Base-by-base conservation (phyloP, 345 rosid genomes). In the Erucastrum elatum region DNA sequence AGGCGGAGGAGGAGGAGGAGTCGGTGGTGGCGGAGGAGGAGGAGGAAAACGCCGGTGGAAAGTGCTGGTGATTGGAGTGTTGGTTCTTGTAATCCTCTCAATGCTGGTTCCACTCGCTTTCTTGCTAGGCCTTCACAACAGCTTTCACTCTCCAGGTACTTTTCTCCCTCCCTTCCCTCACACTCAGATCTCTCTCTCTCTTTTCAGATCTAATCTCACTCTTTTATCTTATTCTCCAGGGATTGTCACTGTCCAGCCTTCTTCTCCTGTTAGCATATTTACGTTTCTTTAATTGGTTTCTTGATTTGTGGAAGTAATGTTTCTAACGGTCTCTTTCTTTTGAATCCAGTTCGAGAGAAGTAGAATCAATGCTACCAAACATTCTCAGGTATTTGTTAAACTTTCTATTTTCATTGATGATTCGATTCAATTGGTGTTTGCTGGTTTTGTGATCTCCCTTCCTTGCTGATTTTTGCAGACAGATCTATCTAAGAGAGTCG, bases 51-150 rank as follows among this genome's bases (percentile, higher is more conserved):
- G 94, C 74, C 88, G 98, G 72, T 91, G 97, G 97, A 86, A 88
- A 79, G 80, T 86, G 65, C 85, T 91, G 64, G 96, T 84, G 21
- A 77, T 87, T 62, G 95, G 93, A 17, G 97, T 93, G 2, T 89
- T 91, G 65, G 88, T 88, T 71, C 99, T 95, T 49, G 97, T 95
- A 29, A 46, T 95, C 46, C 93, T 95, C 41, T 95, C 99, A 17
- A 92, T 95, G 98, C 90, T 95, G 55, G 97, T 92, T 77, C 99
- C 97, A 64, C 95, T 95, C 30, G 96, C 88, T 64, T 91, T 95
- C 78, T 84, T 95, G 74, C 94, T 91, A 29, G 98, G 97, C 77
- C 86, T 91, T 79, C 86, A 88, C 87, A 90, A 87, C 30, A 87
- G 97, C 74, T 90, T 94, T 74, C 93, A 90, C 86, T 82, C 97